Conservation (phyloP, 805 yeast species). For the Brettanomyces nanus region DNA sequence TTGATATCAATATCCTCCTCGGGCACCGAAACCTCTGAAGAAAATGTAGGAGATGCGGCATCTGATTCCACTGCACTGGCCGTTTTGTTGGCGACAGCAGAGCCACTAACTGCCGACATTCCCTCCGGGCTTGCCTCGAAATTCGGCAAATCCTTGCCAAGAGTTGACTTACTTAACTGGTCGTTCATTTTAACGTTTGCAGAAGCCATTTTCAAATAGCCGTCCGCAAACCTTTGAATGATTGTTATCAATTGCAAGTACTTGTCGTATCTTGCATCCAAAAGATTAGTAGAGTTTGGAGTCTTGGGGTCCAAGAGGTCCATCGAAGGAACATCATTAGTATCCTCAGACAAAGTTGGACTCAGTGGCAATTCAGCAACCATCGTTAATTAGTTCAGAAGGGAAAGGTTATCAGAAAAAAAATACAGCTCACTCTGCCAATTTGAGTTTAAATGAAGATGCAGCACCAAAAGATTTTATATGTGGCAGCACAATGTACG, state of each 20-base stretch:
- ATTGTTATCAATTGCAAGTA: conserved; percentile 18
- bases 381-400: too few relatives aligned
- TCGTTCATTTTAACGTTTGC: conserved; percentile 19
- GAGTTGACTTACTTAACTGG: conserved; percentile 15
- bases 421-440: too few relatives aligned
- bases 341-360: background rate
- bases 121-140: conserved; percentile 23
- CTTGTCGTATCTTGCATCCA: conserved; percentile 22
- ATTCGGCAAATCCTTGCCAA: conserved; percentile 18
- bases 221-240: conserved; percentile 19
- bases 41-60: background rate
- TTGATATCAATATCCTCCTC: conserved; percentile 15
- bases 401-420: too few relatives aligned
- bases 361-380: too few relatives aligned
- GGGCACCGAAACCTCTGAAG: background rate
- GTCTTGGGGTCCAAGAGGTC: background rate
- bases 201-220: conserved; percentile 18
- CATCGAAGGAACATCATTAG: background rate
- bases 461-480: too few relatives aligned
- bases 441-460: too few relatives aligned
- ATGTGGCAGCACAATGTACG: too few relatives aligned
- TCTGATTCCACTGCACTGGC: conserved; percentile 1
- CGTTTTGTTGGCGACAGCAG: conserved; percentile 8
- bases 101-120: conserved; percentile 18
- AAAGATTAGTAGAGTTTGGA: conserved; percentile 22